phyloP scores from a whole-genome alignment of 2,329 filamentous ascomycete species.

The Fusarium citri region DNA sequence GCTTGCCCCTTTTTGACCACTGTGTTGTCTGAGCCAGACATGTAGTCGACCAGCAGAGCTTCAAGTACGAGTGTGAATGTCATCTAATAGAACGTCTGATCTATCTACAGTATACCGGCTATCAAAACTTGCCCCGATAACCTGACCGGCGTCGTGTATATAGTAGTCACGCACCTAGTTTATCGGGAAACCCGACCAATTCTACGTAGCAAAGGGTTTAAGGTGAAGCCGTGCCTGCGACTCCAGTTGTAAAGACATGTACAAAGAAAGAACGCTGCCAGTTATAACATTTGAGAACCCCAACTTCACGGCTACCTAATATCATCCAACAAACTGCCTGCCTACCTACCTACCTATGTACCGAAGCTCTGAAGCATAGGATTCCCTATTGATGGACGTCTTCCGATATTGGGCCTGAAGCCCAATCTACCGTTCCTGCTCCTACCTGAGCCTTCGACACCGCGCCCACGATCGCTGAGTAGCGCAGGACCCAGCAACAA shows the following conservation, averaged over 20 bases:
- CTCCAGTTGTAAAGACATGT: background rate
- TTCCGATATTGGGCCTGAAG: background rate
- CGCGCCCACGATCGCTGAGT: background rate
- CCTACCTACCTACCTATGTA: background rate
- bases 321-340: background rate
- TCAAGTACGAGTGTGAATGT: background rate
- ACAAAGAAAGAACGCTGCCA: background rate
- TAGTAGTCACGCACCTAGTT: background rate
- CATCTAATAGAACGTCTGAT: background rate
- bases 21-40: background rate
- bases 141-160: background rate
- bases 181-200: background rate
- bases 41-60: background rate
- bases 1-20: background rate
- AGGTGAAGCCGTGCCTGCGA: background rate
- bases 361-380: background rate
- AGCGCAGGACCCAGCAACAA: background rate
- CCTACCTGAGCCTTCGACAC: background rate
- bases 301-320: background rate
- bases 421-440: background rate
- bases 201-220: background rate
- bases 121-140: background rate
- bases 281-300: background rate
- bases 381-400: background rate
- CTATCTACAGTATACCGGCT: background rate